Base-by-base conservation (phyloP, 2,329 filamentous ascomycete species). In the Huntiella savannae region DNA sequence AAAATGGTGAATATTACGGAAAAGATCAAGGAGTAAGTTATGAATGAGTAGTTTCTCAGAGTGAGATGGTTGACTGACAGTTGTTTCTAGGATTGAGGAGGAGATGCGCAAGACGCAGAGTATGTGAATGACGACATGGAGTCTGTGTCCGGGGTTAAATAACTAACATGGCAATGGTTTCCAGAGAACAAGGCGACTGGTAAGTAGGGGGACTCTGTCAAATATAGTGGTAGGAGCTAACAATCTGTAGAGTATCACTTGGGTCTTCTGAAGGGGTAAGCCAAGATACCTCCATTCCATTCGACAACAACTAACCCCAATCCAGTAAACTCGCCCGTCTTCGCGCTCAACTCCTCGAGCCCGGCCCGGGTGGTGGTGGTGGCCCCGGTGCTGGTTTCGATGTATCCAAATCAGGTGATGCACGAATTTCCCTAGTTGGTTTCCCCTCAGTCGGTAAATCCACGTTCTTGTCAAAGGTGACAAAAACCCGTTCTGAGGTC, bases 81-180 rank as follows among this genome's bases (percentile, higher is more conserved):
- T 34, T 28, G 15, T 39, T 44, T 49, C n/a, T 46, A 95, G 88
- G 78, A 98, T 98, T 58, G 91, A 98, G 75, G 87, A 94, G 67
- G 91, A 98, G 80, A 98, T 98, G 91, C 79, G 76, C 63, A 88
- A 76, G 77, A 98, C 91, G 58, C 91, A 98, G 69, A 98, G 88
- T 94, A 76, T 69, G 75, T 46, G 6, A 35, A 16, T 16, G 16
- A 10, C 7, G 16, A 17, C 33, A 17, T 34, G 1, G 5, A 16
- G 16, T 6, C 12, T 10, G 22, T 16, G 12, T 5, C 37, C 41
- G 45, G 47, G 42, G 47, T 49, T 33, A 37, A 19, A 43, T 42
- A 39, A 19, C 40, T 48, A 45, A 49, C 47, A 41, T 12, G 36
- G 32, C 40, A 10, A 13, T 43, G 13, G 33, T 44, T 49, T 47